These are phyloP conservation scores for Ophiostoma ips DNA, from an alignment of 2,329 filamentous ascomycete genomes.

Conservation along the genomic window DNA sequence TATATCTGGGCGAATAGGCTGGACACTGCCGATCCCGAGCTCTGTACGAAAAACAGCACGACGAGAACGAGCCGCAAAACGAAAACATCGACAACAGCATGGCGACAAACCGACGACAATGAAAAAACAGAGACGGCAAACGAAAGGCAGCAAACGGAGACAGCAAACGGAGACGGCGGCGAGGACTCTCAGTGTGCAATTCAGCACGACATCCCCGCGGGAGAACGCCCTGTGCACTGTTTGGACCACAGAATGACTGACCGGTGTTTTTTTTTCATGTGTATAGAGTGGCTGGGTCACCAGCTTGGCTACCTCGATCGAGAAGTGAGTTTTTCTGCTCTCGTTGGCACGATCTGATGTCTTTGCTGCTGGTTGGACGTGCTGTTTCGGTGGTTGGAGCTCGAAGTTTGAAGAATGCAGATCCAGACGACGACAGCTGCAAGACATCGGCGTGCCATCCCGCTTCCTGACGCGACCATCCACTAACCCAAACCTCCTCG, in stretches of 20 bases:
- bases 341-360: neutral
- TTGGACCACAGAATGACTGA: conserved; percentile 7
- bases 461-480: too few species aligned
- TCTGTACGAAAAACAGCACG: neutral
- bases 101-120: too few species aligned
- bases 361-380: too few species aligned
- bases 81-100: neutral
- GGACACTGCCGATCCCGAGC: too few species aligned
- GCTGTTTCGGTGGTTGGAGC: too few species aligned
- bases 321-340: conserved; percentile 57
- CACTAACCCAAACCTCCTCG: conserved; percentile 16
- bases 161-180: neutral
- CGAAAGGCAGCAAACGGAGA: neutral
- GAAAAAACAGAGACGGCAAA: neutral
- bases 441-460: neutral
- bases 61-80: neutral
- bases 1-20: too few species aligned
- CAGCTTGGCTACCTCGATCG: conserved; percentile 92
- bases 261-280: conserved; percentile 10
- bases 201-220: too few species aligned
- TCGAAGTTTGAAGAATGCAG: neutral
- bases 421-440: conserved; percentile 1
- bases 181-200: neutral
- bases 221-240: neutral
- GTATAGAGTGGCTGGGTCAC: conserved; percentile 89